Evolutionary conservation across 352 stramenopile genomes (phyloP).

Genomic region (Globisporangium okanoganense): DNA sequence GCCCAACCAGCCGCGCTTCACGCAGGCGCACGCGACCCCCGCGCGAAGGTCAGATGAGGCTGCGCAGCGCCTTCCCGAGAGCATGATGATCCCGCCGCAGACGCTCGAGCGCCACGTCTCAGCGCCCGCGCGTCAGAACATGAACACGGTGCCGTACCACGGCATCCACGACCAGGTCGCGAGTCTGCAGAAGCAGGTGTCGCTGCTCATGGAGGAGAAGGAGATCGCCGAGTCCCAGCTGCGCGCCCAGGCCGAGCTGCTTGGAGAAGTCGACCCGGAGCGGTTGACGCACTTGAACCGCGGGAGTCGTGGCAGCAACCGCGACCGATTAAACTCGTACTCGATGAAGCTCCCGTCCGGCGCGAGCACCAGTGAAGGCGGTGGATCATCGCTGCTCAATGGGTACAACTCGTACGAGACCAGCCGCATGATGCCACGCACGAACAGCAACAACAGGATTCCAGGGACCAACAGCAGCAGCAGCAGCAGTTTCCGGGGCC

Average conservation of each 20-base stretch:
- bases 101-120: constrained; percentile 74
- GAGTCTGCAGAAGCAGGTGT: constrained; percentile 82
- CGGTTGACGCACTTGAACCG: constrained; percentile 32
- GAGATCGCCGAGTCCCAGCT: constrained; percentile 74
- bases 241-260: constrained; percentile 62
- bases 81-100: constrained; percentile 12
- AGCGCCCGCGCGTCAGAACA: constrained; percentile 47
- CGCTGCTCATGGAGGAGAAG: constrained; percentile 83
- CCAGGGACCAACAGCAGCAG: constrained; percentile 18
- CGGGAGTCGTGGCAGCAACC: constrained; percentile 14
- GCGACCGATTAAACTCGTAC: constrained; percentile 61
- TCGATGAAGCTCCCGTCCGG: constrained; percentile 43
- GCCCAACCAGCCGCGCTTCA: constrained; percentile 21
- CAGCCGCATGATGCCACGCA: constrained; percentile 22
- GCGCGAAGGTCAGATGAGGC: constrained; percentile 57
- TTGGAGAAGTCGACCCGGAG: constrained; percentile 40
- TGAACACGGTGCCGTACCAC: constrained; percentile 23
- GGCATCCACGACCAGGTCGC: constrained; percentile 78
- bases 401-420: constrained; percentile 34
- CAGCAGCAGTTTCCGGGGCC: constrained; percentile 37
- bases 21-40: constrained; percentile 4
- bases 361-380: constrained; percentile 19
- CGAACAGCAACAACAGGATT: constrained; percentile 24
- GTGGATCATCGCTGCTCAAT: constrained; percentile 12
- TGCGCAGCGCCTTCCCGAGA: constrained; percentile 9